Evolutionary conservation across 2,329 filamentous ascomycete species (phyloP), one percentile per base, ranked within the genome.

Genomic region (Monilinia fructigena): DNA sequence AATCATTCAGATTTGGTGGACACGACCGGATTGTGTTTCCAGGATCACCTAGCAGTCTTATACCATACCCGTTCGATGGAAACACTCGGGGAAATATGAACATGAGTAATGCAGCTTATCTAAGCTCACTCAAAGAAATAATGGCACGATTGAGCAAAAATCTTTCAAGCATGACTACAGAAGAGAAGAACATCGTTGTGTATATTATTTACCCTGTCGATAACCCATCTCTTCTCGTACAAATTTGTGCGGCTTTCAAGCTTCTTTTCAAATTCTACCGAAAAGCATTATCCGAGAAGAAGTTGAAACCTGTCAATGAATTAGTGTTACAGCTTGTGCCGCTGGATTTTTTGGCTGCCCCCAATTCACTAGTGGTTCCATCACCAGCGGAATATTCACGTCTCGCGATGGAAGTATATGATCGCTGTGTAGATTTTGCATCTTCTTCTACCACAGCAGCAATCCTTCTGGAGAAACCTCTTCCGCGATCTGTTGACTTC

Each of bases 311-410:
- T 4, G 73, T 79, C 28, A 88, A 86, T 65, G 90, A 94, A 66
- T 75, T 95, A n/a, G 88, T 92, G 4, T 79, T 96, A 23, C 92
- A 96, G 74, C 82, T 96, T 2, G 79, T 96, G 1, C 89, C 92
- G 0, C 81, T 88, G 20, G 84, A 86, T 66, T 80, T 87, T n/a
- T 77, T 95, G 11, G 86, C 88, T 10, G 89, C 87, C 0, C 80
- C 86, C 4, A 83, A 84, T 1, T 82, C 82, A 2, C 78, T 93
- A 18, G 83, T 88, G 1, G 81, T 90, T n/a, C 84, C 87, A 1
- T 81, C 85, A 2, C 84, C 86, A 0, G 75, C 78, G 6, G 86
- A 88, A 18, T 85, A 90, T 71, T 79, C 81, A 55, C 84, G 80
- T 65, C 80, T 93, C 20, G 90, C 89, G 23, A 82, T 92, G 67